Evolutionary conservation across 495 filamentous ascomycete species (phyloP), one percentile per base, ranked within the genome.

Genomic region (Penicillium maclennaniae): DNA sequence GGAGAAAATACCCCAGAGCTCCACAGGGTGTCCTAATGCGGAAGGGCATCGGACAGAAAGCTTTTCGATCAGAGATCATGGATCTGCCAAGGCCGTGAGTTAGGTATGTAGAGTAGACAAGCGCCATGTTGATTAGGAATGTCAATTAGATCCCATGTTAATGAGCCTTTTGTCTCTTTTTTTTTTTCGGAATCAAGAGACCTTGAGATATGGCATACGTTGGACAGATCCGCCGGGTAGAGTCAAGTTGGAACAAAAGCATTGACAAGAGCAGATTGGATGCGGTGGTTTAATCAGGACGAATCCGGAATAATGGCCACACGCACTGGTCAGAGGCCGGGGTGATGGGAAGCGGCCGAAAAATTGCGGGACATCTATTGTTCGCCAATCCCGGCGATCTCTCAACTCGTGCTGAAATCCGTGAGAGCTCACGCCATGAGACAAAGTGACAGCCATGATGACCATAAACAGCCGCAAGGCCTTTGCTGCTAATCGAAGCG

Each of bases 1-100:
- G 49, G 12, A 43, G 41, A 7, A 36, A 40, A 21, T 31, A 19
- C 44, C 4, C 31, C 10, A 31, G n/a, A 43, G 28, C 47, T 34
- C 58, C 63, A 62, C 53, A 38, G 7, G 31, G 38, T 43, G 14
- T 42, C 63, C 63, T n/a, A 60, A 67, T 67, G 69, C 69, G 69
- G 70, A 65, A 61, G 56, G 56, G 27, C 37, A 39, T 54, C 46
- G 21, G n/a, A 31, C 27, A 50, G 36, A 52, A 45, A 40, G 8
- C 38, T 15, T 15, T 38, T 26, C 43, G 46, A 45, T 15, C 44
- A 37, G 25, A 23, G 42, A 51, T 23, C 9, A 12, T 10, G 2
- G 46, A 55, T 49, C 31, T 49, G 44, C 43, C 41, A 49, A 19
- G 10, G 14, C 12, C 17, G 20, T 12, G 6, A 25, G 19, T 9